Evolutionary conservation across 306 rosid genomes (phyloP).

Genomic region (Prunus kanzakura): DNA sequence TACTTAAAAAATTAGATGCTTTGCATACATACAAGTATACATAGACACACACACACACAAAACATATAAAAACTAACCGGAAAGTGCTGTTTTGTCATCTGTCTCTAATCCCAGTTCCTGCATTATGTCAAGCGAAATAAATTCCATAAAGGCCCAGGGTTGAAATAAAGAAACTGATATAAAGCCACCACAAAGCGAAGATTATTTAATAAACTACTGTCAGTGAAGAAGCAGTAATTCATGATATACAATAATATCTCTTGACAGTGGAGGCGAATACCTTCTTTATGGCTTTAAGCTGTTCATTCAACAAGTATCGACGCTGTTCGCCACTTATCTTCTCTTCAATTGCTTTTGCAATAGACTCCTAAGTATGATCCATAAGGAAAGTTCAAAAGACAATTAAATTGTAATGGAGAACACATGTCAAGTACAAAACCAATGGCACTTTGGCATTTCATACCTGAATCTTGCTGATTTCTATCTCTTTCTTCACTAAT

Average conservation of each 20-base stretch:
- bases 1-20: not conserved
- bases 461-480: slow-evolving; percentile 94
- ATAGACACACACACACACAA: not conserved
- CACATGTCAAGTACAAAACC: not conserved
- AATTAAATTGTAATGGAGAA: slow-evolving; percentile 15
- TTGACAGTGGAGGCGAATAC: slow-evolving; percentile 23
- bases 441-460: slow-evolving; percentile 12
- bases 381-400: slow-evolving; percentile 17
- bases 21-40: too few species aligned
- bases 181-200: not conserved
- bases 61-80: slow-evolving; percentile 46
- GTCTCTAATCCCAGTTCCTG: slow-evolving; percentile 98
- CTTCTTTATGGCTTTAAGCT: slow-evolving; percentile 95
- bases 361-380: slow-evolving; percentile 59
- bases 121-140: slow-evolving; percentile 10
- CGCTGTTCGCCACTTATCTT: slow-evolving; percentile 96
- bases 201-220: not conserved
- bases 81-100: slow-evolving; percentile 91
- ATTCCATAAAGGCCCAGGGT: slow-evolving; percentile 8
- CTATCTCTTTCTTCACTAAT: slow-evolving; percentile 95
- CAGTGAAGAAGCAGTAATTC: slow-evolving; percentile 10
- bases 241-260: not conserved
- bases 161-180: slow-evolving; percentile 15
- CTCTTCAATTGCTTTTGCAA: slow-evolving; percentile 95
- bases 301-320: slow-evolving; percentile 83